Percentiles rank a stretch among this genome's conserved stretches.
Evolutionary conservation across 768 basidiomycete genomes (phyloP).

Genomic region (Lactarius akahatsu): DNA sequence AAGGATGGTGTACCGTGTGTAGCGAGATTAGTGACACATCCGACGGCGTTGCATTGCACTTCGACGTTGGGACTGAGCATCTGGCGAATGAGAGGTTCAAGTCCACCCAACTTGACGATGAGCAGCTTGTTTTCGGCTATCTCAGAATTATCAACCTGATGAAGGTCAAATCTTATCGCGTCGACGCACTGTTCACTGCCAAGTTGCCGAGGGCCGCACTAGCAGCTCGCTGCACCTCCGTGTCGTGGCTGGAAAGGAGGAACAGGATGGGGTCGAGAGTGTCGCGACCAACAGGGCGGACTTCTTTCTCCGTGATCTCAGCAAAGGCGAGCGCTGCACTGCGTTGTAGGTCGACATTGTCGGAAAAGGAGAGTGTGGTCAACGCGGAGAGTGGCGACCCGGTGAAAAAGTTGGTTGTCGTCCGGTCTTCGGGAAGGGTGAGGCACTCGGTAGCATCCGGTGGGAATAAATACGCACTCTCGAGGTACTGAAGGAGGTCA

Average conservation of each 20-base stretch:
- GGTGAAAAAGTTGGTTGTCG: constrained; percentile 97
- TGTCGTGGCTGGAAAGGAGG: constrained; percentile 94
- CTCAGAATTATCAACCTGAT: constrained; percentile 14
- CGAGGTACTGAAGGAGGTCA: constrained; percentile 94
- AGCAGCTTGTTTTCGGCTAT: constrained; percentile 98
- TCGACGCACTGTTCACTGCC: constrained; percentile 89
- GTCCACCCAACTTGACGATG: constrained; percentile 95
- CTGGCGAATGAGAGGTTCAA: constrained; percentile 96
- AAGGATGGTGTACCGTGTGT: constrained; percentile 75
- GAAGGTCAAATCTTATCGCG: not conserved
- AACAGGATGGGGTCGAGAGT: constrained; percentile 98
- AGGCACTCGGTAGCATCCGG: not conserved
- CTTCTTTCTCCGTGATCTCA: constrained; percentile 99
- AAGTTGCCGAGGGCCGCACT: constrained; percentile 96
- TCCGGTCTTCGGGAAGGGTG: constrained; percentile 68
- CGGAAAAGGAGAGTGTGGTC: constrained; percentile 96
- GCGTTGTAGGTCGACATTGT: constrained; percentile 98
- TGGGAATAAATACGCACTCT: constrained; percentile 62
- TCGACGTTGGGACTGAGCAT: constrained; percentile 99
- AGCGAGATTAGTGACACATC: constrained; percentile 97
- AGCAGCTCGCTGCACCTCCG: constrained; percentile 97
- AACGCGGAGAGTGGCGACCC: constrained; percentile 90
- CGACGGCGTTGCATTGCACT: constrained; percentile 99
- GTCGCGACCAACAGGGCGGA: constrained; percentile 92
- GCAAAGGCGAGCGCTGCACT: constrained; percentile 98